A percentile compares a stretch with the other conserved stretches of the same genome.
Evolutionary conservation across 768 basidiomycete species (phyloP).

Genomic region (Kwoniella pini): DNA sequence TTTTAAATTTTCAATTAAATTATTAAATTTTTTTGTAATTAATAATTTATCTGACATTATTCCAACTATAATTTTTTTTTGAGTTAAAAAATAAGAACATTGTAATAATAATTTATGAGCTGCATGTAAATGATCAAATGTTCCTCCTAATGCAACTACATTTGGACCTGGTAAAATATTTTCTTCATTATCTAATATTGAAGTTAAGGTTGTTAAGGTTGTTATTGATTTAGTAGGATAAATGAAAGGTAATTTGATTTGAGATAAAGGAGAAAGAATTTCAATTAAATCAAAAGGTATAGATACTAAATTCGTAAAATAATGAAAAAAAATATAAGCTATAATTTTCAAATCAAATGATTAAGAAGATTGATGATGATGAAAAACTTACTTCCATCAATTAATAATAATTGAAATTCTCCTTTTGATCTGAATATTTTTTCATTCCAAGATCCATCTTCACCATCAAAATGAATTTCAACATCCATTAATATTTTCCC

Average conservation of each 20-base stretch:
- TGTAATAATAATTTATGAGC: slow-evolving; percentile 96
- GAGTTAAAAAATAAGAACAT: slow-evolving; percentile 82
- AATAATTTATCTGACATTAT: slow-evolving; percentile 56
- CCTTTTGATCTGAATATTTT: no score
- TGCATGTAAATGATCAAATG: slow-evolving; percentile 96
- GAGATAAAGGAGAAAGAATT: not conserved
- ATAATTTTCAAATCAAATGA: no score
- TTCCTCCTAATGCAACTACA: slow-evolving; percentile 75
- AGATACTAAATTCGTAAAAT: not conserved
- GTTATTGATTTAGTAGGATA: not conserved
- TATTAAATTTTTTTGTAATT: slow-evolving; percentile 33
- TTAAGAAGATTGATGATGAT: no score
- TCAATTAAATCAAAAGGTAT: slow-evolving; percentile 3
- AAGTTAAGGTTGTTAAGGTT: not conserved
- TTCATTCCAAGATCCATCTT: slow-evolving; percentile 5
- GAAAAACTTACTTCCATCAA: slow-evolving; percentile 1
- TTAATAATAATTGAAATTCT: slow-evolving; percentile 22
- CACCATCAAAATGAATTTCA: slow-evolving; percentile 70
- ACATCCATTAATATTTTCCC: slow-evolving; percentile 74
- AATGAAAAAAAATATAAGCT: not conserved
- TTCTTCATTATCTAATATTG: no score
- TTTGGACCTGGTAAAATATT: not conserved
- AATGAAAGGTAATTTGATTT: not conserved
- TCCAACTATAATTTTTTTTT: slow-evolving; percentile 81
- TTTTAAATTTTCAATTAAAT: slow-evolving; percentile 33